Percentiles rank a stretch among this genome's conserved stretches.
phyloP scores from a whole-genome alignment of 176 grass and related monocot genomes.

The Juncus effusus region DNA sequence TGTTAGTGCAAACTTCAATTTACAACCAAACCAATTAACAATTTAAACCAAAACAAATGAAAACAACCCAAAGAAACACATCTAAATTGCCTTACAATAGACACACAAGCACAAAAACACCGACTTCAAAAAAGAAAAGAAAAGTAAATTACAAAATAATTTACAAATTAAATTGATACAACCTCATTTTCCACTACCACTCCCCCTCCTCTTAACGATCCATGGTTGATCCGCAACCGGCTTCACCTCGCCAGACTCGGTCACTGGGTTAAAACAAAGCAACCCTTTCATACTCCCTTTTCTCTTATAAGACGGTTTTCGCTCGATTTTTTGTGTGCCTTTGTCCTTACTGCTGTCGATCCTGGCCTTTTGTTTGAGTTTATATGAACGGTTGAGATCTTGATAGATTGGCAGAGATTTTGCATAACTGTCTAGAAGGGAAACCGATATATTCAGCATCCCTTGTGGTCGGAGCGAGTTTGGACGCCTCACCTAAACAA shows the following conservation, averaged over 20 bases:
- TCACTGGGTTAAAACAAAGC: slow-evolving; percentile 15
- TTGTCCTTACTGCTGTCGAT: slow-evolving; percentile 1
- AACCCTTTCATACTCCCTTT: slow-evolving; percentile 18
- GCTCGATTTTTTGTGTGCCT: not conserved
- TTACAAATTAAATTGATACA: not conserved
- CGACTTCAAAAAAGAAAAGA: not conserved
- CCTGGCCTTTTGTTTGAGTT: slow-evolving; percentile 11
- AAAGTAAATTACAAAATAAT: not conserved
- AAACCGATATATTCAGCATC: slow-evolving; percentile 32
- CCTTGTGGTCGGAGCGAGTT: slow-evolving; percentile 31
- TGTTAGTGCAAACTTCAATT: too few relatives aligned
- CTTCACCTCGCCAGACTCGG: slow-evolving; percentile 21
- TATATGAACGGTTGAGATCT: slow-evolving; percentile 7
- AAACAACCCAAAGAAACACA: too few relatives aligned
- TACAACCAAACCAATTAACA: too few relatives aligned
- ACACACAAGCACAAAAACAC: not conserved
- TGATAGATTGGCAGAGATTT: slow-evolving; percentile 19
- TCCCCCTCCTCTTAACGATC: slow-evolving; percentile 16
- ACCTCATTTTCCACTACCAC: not conserved
- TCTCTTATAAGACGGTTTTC: not conserved
- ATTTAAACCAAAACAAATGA: too few relatives aligned
- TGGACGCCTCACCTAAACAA: slow-evolving; percentile 29
- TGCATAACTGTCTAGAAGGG: slow-evolving; percentile 25
- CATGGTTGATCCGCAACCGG: not conserved
- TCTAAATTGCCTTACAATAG: too few relatives aligned